Evolutionary conservation across 495 filamentous ascomycete species (phyloP).

Genomic region (Penicillium dipodomyicola): DNA sequence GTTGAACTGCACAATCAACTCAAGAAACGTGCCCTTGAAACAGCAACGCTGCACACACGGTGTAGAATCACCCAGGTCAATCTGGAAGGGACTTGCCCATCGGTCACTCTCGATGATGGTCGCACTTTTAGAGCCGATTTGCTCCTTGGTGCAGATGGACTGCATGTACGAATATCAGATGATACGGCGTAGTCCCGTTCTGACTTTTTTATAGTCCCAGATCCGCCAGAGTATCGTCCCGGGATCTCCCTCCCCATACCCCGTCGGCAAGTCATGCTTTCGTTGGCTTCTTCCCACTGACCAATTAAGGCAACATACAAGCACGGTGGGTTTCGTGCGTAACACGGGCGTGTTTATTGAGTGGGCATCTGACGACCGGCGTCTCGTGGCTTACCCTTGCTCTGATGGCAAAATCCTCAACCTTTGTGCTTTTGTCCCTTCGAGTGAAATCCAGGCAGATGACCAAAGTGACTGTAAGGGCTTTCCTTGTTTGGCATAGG

Average conservation of each 20-base stretch:
- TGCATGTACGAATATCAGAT: constrained; percentile 28
- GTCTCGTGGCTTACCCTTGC: constrained; percentile 32
- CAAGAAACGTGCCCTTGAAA: constrained; percentile 36
- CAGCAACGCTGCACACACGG: constrained; percentile 49
- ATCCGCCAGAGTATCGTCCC: constrained; percentile 24
- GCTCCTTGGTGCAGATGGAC: constrained; percentile 59
- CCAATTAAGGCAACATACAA: constrained; percentile 14
- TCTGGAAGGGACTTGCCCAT: constrained; percentile 31
- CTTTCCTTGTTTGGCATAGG: neutral
- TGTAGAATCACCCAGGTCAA: constrained; percentile 52
- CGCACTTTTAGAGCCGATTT: constrained; percentile 52
- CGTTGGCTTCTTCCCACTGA: constrained; percentile 27
- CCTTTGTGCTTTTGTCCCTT: constrained; percentile 30
- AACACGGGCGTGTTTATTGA: constrained; percentile 28
- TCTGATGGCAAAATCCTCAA: constrained; percentile 29
- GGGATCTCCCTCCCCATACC: constrained; percentile 15
- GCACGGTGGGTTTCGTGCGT: constrained; percentile 17
- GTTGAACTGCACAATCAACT: constrained; percentile 53
- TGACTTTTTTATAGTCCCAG: constrained; percentile 22
- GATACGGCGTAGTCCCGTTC: neutral
- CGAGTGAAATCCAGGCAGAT: constrained; percentile 11
- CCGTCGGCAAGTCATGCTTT: constrained; percentile 29
- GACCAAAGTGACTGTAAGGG: constrained; percentile 16
- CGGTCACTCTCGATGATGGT: constrained; percentile 48
- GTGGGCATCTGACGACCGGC: constrained; percentile 24